A percentile compares a stretch with the other conserved stretches of the same genome.
These are phyloP conservation scores for Fraxinus latifolia DNA, from an alignment of 305 asterid species.

Conservation along the genomic window DNA sequence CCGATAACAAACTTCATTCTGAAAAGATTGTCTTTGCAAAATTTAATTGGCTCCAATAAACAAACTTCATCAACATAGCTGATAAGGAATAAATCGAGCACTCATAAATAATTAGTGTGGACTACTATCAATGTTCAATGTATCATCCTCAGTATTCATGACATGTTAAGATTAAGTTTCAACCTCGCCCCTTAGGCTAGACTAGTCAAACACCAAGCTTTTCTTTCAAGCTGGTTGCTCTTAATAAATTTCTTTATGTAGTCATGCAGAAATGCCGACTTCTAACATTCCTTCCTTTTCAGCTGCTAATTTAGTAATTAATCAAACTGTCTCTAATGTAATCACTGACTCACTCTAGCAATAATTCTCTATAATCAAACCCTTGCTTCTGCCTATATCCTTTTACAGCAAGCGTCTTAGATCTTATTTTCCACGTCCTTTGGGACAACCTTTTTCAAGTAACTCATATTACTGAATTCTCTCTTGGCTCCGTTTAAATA, in stretches of 20 bases:
- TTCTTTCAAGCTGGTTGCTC: not conserved
- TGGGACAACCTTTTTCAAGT: not conserved
- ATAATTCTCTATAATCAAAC: not conserved
- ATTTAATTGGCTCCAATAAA: not conserved
- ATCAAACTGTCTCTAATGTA: not conserved
- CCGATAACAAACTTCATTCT: not conserved
- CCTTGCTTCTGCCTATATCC: not conserved
- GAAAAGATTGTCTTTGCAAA: not conserved
- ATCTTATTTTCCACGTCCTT: not conserved
- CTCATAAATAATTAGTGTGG: not conserved
- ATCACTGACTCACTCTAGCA: not conserved
- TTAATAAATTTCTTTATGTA: not conserved
- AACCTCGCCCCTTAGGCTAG: not conserved
- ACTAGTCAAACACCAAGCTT: not conserved
- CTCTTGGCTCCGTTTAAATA: not conserved
- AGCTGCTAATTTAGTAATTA: not conserved
- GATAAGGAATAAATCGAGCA: not conserved
- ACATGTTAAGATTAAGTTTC: not conserved
- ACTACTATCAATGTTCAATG: not conserved
- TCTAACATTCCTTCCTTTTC: not conserved
- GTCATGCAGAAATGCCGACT: not conserved
- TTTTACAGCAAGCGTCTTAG: not conserved
- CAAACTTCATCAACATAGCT: not conserved
- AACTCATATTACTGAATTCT: not conserved
- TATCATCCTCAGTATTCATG: not conserved